phyloP scores from a whole-genome alignment of 371 early-diverging fungal genomes.

The Mucor ambiguus region DNA sequence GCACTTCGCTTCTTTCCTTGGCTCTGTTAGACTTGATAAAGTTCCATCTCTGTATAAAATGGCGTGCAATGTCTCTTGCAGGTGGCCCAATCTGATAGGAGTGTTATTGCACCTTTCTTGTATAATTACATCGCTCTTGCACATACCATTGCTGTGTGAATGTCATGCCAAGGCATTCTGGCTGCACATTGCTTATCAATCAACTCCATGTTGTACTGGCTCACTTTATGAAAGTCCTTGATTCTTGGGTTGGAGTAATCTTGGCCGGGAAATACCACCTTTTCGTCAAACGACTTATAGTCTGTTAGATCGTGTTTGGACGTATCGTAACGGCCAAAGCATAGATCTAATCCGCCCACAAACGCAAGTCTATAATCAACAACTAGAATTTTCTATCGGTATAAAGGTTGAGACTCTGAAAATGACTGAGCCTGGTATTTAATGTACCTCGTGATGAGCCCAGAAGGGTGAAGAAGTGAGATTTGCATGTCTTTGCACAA shows the following conservation, averaged over 20 bases:
- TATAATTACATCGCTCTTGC: neutral
- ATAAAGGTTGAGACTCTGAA: neutral
- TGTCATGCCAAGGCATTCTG: conserved; percentile 97
- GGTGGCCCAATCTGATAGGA: conserved; percentile 60
- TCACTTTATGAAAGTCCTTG: conserved; percentile 78
- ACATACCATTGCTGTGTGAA: conserved; percentile 69
- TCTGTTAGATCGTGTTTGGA: conserved; percentile 77
- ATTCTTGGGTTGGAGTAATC: conserved; percentile 93
- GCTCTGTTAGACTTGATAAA: conserved; percentile 74
- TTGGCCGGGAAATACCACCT: conserved; percentile 80
- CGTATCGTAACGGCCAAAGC: conserved; percentile 90
- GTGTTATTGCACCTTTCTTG: neutral
- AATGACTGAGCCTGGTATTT: too few relatives aligned
- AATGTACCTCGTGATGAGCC: conserved; percentile 68
- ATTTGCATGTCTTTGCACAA: conserved; percentile 39
- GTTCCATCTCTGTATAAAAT: conserved; percentile 95
- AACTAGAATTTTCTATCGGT: conserved; percentile 76
- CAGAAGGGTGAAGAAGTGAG: conserved; percentile 65
- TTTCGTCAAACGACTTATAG: conserved; percentile 40
- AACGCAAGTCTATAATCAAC: conserved; percentile 86
- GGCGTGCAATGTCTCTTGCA: conserved; percentile 84
- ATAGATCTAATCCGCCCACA: conserved; percentile 92
- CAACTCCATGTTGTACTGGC: conserved; percentile 36
- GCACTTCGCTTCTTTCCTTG: conserved; percentile 58
- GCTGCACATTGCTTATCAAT: conserved; percentile 46